These are phyloP conservation scores for Conticribra guillardii DNA, from an alignment of 108 stramenopile genomes.

Conservation along the genomic window DNA sequence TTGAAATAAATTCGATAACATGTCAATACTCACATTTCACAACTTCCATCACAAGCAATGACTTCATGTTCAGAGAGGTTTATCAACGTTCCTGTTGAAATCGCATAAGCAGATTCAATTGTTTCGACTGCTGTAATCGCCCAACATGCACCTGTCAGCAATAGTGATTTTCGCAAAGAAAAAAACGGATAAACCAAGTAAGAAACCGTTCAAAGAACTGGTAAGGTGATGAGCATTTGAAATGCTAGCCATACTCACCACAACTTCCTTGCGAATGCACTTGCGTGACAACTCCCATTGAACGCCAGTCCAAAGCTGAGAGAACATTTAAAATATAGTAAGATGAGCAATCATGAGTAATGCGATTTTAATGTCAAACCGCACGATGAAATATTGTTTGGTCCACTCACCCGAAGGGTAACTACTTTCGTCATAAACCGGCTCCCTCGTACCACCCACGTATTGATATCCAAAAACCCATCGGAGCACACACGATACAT, in stretches of 20 bases:
- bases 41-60: slow-evolving; percentile 72
- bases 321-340: too few species aligned
- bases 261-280: slow-evolving; percentile 78
- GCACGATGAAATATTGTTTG: too few species aligned
- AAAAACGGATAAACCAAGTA: too few species aligned
- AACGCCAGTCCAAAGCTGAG: slow-evolving; percentile 78
- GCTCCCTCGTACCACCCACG: slow-evolving; percentile 70
- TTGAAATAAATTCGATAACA: too few species aligned
- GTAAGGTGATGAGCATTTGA: too few species aligned
- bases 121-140: slow-evolving; percentile 90
- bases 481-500: slow-evolving; percentile 74
- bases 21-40: slow-evolving; percentile 68
- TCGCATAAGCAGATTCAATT: slow-evolving; percentile 81
- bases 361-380: too few species aligned
- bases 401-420: slow-evolving; percentile 37
- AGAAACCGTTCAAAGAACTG: too few species aligned
- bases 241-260: slow-evolving; percentile 44
- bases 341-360: too few species aligned
- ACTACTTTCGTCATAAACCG: slow-evolving; percentile 48
- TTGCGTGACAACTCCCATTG: slow-evolving; percentile 71
- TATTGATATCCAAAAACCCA: slow-evolving; percentile 67
- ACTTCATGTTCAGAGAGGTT: slow-evolving; percentile 79
- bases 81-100: slow-evolving; percentile 65
- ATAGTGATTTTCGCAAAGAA: too few species aligned
- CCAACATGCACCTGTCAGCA: slow-evolving; percentile 88